Percentiles rank a stretch among this genome's conserved stretches.
phyloP scores from a whole-genome alignment of 129 eudicot genomes.

The Daucus carota region DNA sequence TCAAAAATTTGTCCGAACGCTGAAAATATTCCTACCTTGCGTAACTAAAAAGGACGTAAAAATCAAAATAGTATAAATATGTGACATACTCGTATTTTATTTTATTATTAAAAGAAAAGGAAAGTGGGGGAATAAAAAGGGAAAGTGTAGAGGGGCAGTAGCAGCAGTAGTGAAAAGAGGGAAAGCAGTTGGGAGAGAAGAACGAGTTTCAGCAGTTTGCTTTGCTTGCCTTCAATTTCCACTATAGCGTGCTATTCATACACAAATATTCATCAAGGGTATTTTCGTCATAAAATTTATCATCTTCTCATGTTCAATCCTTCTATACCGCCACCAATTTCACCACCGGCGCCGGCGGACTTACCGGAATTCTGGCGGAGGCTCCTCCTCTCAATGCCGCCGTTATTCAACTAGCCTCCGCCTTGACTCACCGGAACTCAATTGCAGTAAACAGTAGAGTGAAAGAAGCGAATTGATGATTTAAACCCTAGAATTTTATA shows the following conservation, averaged over 20 bases:
- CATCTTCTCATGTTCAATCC: neutral
- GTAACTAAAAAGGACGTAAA: too few relatives aligned
- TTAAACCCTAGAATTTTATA: neutral
- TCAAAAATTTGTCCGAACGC: too few relatives aligned
- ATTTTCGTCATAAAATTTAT: neutral
- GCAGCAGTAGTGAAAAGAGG: neutral
- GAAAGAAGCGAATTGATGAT: neutral
- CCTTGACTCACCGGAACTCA: neutral
- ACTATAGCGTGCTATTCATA: neutral
- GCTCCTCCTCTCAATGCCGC: neutral
- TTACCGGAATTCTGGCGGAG: neutral
- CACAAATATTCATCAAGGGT: neutral
- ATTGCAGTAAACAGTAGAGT: neutral
- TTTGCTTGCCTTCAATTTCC: neutral
- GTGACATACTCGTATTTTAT: too few relatives aligned
- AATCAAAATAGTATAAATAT: too few relatives aligned
- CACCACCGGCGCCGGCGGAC: neutral
- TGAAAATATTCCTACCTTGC: too few relatives aligned
- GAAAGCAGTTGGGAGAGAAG: neutral
- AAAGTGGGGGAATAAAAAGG: slow-evolving; percentile 2
- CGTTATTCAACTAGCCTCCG: neutral
- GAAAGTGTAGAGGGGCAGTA: neutral
- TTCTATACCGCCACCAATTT: neutral
- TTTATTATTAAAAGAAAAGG: neutral
- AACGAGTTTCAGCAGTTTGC: neutral